Evolutionary conservation across 179 eudicot genomes (phyloP).

Genomic region (Beta macrorhiza): DNA sequence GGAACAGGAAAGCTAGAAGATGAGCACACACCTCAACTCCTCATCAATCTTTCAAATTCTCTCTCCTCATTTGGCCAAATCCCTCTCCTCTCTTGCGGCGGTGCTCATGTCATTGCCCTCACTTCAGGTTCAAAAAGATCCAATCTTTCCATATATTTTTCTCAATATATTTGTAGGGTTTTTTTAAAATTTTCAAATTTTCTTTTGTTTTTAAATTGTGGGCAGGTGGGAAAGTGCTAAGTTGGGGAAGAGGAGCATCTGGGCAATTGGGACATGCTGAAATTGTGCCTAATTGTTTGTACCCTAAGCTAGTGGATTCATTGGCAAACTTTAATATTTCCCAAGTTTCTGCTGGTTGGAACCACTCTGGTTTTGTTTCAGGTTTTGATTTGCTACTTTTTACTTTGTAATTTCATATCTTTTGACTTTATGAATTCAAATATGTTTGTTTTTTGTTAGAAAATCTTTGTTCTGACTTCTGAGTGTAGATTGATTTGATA

Average conservation of each 20-base stretch:
- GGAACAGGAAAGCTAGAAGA: slow-evolving; percentile 61
- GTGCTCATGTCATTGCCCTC: slow-evolving; percentile 86
- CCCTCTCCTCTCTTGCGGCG: slow-evolving; percentile 75
- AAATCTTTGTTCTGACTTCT: background rate
- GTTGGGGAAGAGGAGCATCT: slow-evolving; percentile 90
- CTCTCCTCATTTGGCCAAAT: slow-evolving; percentile 36
- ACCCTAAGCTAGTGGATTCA: slow-evolving; percentile 46
- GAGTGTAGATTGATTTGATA: background rate
- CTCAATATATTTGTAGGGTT: background rate
- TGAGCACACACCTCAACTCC: slow-evolving; percentile 53
- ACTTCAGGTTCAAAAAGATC: slow-evolving; percentile 36
- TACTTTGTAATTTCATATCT: background rate
- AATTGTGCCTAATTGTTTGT: slow-evolving; percentile 38
- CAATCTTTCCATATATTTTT: background rate
- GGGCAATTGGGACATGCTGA: slow-evolving; percentile 91
- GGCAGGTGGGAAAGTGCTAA: slow-evolving; percentile 72
- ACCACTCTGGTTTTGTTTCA: slow-evolving; percentile 91
- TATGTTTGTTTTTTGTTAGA: background rate
- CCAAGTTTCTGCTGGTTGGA: slow-evolving; percentile 95
- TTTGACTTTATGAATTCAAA: background rate
- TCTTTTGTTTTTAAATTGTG: slow-evolving; percentile 9
- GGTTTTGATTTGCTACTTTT: slow-evolving; percentile 37
- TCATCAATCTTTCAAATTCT: slow-evolving; percentile 29
- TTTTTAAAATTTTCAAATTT: slow-evolving; percentile 2
- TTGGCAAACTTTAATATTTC: slow-evolving; percentile 38